Evolutionary conservation across 805 yeast species (phyloP).

Genomic region (Candida silvicultrix): DNA sequence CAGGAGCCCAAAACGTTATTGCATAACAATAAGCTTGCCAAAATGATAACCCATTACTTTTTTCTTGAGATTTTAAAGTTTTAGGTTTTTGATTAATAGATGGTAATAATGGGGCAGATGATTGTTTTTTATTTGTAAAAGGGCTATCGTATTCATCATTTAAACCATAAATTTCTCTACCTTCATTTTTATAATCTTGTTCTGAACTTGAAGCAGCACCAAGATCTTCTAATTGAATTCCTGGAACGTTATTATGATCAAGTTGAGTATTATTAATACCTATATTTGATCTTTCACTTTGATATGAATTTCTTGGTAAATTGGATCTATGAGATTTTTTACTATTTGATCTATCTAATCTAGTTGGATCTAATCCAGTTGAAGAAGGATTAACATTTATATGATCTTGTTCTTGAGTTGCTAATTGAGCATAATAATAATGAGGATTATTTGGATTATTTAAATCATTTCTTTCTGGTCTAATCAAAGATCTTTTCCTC

Average conservation of each 20-base stretch:
- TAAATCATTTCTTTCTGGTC: constrained; percentile 73
- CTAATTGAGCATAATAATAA: constrained; percentile 70
- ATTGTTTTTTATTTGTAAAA: constrained; percentile 7
- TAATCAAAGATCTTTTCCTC: constrained; percentile 63
- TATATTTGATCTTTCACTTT: constrained; percentile 2
- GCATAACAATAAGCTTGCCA: constrained; percentile 81
- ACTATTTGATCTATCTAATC: constrained; percentile 9
- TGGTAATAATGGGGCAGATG: background rate
- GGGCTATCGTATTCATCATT: constrained; percentile 46
- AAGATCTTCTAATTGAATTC: constrained; percentile 16
- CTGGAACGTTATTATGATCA: constrained; percentile 3
- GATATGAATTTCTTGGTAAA: background rate
- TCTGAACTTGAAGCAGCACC: constrained; percentile 2
- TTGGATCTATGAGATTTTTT: constrained; percentile 10
- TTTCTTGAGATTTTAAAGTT: constrained; percentile 1
- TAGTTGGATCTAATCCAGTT: constrained; percentile 63
- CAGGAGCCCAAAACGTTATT: constrained; percentile 91
- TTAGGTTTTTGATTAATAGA: background rate
- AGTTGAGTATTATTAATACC: too few species aligned
- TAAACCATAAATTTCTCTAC: constrained; percentile 50
- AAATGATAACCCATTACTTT: constrained; percentile 25
- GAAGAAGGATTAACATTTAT: constrained; percentile 61
- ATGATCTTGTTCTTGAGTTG: constrained; percentile 57
- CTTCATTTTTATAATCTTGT: constrained; percentile 22
- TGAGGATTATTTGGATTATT: constrained; percentile 67